Percentiles rank a stretch among this genome's conserved stretches.
phyloP scores from a whole-genome alignment of 2,329 filamentous ascomycete genomes.

The Endocalyx cinctus region DNA sequence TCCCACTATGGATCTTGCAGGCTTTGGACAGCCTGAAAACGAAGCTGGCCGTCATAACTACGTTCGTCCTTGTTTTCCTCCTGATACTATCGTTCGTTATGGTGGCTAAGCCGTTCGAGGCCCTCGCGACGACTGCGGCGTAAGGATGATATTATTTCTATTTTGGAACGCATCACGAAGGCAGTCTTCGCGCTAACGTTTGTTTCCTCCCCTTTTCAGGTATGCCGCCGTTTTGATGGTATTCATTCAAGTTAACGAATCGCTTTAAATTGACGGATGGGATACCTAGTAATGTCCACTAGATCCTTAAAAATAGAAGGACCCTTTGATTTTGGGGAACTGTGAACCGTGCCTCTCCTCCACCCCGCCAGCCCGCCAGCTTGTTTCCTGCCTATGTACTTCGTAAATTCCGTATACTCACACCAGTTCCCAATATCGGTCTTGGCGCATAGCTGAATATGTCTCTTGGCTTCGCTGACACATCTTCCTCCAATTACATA shows the following conservation, averaged over 20 bases:
- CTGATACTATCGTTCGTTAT: constrained; percentile 12
- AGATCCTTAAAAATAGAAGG: constrained; percentile 6
- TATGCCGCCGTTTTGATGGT: constrained; percentile 11
- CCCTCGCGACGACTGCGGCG: constrained; percentile 16
- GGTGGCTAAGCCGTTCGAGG: constrained; percentile 17
- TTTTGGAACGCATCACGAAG: neutral
- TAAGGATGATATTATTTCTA: constrained; percentile 4
- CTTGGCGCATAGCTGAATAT: constrained; percentile 9
- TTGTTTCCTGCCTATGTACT: neutral
- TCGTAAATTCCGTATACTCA: constrained; percentile 1
- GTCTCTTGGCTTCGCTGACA: too few relatives aligned
- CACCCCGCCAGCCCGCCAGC: neutral
- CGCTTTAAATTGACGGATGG: too few relatives aligned
- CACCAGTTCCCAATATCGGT: too few relatives aligned
- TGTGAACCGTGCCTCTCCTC: neutral
- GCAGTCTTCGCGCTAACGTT: neutral
- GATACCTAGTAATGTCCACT: neutral
- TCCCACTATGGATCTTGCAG: constrained; percentile 29
- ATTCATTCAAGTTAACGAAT: constrained; percentile 7
- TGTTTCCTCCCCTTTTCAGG: neutral
- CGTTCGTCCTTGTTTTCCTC: constrained; percentile 20
- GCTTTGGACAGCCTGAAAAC: constrained; percentile 5
- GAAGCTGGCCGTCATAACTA: constrained; percentile 27
- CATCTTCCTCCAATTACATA: too few relatives aligned
- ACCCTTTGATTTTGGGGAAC: neutral